Evolutionary conservation across 768 basidiomycete species (phyloP).

Genomic region (Serpula lacrymans): DNA sequence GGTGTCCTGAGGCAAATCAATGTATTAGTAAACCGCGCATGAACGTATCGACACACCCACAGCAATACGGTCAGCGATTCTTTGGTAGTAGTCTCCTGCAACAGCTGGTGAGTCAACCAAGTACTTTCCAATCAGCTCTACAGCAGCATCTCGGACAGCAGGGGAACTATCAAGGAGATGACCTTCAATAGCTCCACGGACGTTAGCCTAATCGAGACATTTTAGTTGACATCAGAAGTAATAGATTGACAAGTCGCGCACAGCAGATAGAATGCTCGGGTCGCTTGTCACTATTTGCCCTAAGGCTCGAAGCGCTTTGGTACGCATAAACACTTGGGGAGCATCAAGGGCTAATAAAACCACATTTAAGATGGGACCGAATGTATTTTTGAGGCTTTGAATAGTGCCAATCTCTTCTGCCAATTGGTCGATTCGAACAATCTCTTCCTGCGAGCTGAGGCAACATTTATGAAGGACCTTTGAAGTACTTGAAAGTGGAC

Average conservation of each 20-base stretch:
- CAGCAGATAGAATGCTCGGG: constrained; percentile 72
- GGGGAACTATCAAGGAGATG: constrained; percentile 91
- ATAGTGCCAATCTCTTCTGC: constrained; percentile 75
- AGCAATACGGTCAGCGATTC: constrained; percentile 86
- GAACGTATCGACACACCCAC: constrained; percentile 54
- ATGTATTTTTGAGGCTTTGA: constrained; percentile 74
- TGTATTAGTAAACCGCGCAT: not conserved
- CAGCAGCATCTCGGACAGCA: constrained; percentile 93
- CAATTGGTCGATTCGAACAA: constrained; percentile 59
- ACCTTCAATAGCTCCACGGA: constrained; percentile 83
- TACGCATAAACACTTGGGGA: constrained; percentile 86
- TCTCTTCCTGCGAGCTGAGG: constrained; percentile 68
- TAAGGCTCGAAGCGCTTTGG: constrained; percentile 88
- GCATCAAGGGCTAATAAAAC: constrained; percentile 81
- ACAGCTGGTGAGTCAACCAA: constrained; percentile 86
- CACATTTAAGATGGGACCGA: constrained; percentile 78
- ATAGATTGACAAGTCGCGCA: constrained; percentile 33
- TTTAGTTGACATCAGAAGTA: constrained; percentile 8
- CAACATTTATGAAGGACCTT: not conserved
- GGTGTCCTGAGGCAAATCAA: constrained; percentile 63
- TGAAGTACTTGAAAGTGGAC: constrained; percentile 12
- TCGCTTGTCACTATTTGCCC: constrained; percentile 90
- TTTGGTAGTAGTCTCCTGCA: constrained; percentile 84
- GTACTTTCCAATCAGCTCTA: constrained; percentile 97
- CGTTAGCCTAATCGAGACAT: constrained; percentile 50